Conservation (phyloP, 495 filamentous ascomycete genomes). For the Daldinia bambusicola region DNA sequence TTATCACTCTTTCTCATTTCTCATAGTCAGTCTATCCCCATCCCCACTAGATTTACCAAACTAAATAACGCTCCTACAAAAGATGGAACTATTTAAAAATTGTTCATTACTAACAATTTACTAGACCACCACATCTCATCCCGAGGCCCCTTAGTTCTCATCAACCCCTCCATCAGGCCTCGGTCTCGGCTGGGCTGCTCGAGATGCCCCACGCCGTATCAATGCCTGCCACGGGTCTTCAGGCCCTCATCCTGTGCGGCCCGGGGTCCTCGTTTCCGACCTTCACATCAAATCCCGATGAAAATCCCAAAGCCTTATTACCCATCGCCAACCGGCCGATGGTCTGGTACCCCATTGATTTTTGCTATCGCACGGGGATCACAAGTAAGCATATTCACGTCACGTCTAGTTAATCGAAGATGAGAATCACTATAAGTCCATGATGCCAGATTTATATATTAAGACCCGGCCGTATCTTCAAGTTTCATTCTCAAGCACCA, state of each 20-base stretch:
- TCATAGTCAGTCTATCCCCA: background rate
- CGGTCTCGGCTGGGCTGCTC: slow-evolving; percentile 21
- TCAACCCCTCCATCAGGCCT: slow-evolving; percentile 36
- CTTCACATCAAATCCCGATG: slow-evolving; percentile 88
- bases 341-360: slow-evolving; percentile 95
- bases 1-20: background rate
- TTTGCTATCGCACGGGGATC: slow-evolving; percentile 86
- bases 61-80: background rate
- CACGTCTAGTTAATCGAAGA: background rate
- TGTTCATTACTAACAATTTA: background rate
- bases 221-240: slow-evolving; percentile 82
- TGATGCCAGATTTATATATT: no score
- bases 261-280: slow-evolving; percentile 91
- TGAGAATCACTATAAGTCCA: background rate
- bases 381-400: slow-evolving; percentile 64
- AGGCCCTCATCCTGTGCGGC: slow-evolving; percentile 92
- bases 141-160: slow-evolving; percentile 7
- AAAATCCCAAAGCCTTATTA: slow-evolving; percentile 89
- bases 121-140: slow-evolving; percentile 5
- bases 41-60: background rate
- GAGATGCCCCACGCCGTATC: slow-evolving; percentile 75
- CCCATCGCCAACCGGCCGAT: slow-evolving; percentile 95
- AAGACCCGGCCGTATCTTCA: background rate
- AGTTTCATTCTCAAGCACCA: background rate
- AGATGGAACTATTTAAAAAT: background rate